Evolutionary conservation across 192 early-diverging fungal species (phyloP).

Genomic region (Podila epigama): DNA sequence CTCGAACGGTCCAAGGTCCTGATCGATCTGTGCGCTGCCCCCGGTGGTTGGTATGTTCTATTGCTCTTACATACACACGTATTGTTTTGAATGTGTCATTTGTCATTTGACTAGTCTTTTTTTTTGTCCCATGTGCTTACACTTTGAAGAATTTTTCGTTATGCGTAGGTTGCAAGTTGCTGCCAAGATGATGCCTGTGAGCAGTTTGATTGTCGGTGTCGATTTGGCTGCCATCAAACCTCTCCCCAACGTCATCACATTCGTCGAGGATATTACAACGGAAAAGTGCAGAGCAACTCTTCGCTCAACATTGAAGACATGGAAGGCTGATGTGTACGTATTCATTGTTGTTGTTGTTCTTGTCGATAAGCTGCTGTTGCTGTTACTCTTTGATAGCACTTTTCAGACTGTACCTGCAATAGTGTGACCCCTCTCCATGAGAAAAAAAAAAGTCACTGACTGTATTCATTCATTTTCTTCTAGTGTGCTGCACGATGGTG

Average conservation of each 20-base stretch:
- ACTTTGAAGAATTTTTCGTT: not conserved
- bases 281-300: slow-evolving; percentile 89
- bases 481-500: slow-evolving; percentile 97
- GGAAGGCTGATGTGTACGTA: slow-evolving; percentile 95
- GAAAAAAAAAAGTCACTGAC: too few relatives aligned
- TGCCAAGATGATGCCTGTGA: slow-evolving; percentile 97
- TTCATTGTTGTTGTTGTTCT: not conserved
- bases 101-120: not conserved
- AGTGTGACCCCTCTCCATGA: not conserved
- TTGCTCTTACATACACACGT: too few relatives aligned
- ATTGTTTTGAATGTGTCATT: slow-evolving; percentile 4
- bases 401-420: not conserved
- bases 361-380: not conserved
- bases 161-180: slow-evolving; percentile 87
- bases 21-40: slow-evolving; percentile 98
- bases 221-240: slow-evolving; percentile 97
- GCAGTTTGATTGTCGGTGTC: slow-evolving; percentile 92
- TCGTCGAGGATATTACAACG: slow-evolving; percentile 96
- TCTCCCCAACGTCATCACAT: slow-evolving; percentile 93
- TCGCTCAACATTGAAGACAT: slow-evolving; percentile 92
- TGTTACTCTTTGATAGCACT: not conserved
- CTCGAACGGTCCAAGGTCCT: slow-evolving; percentile 85
- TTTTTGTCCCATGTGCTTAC: not conserved
- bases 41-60: slow-evolving; percentile 87
- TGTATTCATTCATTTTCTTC: not conserved